These are phyloP conservation scores for Crithidia brevicula DNA, from an alignment of 208 protist genomes.

Conservation along the genomic window DNA sequence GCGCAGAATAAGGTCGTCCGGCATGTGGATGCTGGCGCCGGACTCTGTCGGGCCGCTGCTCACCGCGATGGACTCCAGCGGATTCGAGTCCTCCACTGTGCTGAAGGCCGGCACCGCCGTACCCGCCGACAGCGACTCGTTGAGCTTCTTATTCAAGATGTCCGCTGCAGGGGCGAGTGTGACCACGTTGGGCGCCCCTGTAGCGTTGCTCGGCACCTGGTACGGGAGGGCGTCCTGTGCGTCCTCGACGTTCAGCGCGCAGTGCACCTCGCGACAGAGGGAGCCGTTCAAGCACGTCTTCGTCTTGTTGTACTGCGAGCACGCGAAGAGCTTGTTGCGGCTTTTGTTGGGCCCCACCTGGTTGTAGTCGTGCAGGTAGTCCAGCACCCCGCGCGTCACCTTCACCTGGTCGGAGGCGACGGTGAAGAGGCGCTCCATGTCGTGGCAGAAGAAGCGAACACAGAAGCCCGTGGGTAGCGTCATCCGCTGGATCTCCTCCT, in stretches of 20 bases:
- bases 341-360: conserved; percentile 82
- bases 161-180: conserved; percentile 31
- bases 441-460: conserved; percentile 71
- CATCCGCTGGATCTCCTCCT: conserved; percentile 37
- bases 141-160: conserved; percentile 39
- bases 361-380: conserved; percentile 83
- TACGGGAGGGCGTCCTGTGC: conserved; percentile 58
- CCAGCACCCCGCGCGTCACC: conserved; percentile 71
- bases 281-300: conserved; percentile 60
- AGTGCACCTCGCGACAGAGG: conserved; percentile 82
- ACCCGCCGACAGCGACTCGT: conserved; percentile 23
- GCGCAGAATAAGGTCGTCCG: conserved; percentile 50
- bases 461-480: conserved; percentile 65
- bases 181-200: conserved; percentile 54
- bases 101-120: conserved; percentile 13
- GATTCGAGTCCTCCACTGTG: conserved; percentile 28
- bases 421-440: conserved; percentile 80
- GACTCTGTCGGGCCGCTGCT: conserved; percentile 8
- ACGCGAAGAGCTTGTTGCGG: conserved; percentile 73
- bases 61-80: conserved; percentile 32
- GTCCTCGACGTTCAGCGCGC: conserved; percentile 47
- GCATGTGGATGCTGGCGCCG: conserved; percentile 33
- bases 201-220: conserved; percentile 73
- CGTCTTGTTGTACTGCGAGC: conserved; percentile 53
- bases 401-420: conserved; percentile 55